phyloP scores from a whole-genome alignment of 345 rosid species.

The Cardiospermum halicacabum region DNA sequence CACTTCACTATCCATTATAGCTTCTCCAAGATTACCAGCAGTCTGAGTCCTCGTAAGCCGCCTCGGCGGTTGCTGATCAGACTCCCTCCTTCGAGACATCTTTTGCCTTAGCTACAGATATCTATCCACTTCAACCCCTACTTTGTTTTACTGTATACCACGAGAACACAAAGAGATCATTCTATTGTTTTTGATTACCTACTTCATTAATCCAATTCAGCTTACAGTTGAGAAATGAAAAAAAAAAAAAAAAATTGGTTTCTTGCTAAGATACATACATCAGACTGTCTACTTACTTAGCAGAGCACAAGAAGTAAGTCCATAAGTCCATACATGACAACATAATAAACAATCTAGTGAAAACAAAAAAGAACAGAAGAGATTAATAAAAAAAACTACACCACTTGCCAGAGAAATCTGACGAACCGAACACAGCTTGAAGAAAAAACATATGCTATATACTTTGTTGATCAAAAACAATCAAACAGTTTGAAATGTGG shows the following conservation, averaged over 20 bases:
- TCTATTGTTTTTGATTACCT: too few species aligned
- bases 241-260: neutral
- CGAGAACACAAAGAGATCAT: neutral
- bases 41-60: slow-evolving; percentile 56
- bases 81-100: slow-evolving; percentile 47
- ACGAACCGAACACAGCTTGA: slow-evolving; percentile 3
- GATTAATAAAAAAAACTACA: neutral
- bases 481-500: too few species aligned
- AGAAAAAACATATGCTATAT: neutral
- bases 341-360: neutral
- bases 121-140: slow-evolving; percentile 20
- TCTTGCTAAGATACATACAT: too few species aligned
- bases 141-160: slow-evolving; percentile 10
- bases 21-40: slow-evolving; percentile 49
- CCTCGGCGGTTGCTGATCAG: slow-evolving; percentile 39
- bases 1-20: slow-evolving; percentile 64
- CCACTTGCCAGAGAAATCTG: slow-evolving; percentile 3
- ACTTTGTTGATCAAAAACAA: neutral
- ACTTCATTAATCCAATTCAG: slow-evolving; percentile 1
- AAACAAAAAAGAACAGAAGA: neutral
- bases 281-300: too few species aligned
- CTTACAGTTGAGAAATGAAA: neutral
- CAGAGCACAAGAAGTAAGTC: too few species aligned
- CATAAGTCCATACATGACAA: neutral
- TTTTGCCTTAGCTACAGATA: slow-evolving; percentile 17